These are phyloP conservation scores for Verticillium klebahnii DNA, from an alignment of 2,329 filamentous ascomycete genomes.

Conservation along the genomic window DNA sequence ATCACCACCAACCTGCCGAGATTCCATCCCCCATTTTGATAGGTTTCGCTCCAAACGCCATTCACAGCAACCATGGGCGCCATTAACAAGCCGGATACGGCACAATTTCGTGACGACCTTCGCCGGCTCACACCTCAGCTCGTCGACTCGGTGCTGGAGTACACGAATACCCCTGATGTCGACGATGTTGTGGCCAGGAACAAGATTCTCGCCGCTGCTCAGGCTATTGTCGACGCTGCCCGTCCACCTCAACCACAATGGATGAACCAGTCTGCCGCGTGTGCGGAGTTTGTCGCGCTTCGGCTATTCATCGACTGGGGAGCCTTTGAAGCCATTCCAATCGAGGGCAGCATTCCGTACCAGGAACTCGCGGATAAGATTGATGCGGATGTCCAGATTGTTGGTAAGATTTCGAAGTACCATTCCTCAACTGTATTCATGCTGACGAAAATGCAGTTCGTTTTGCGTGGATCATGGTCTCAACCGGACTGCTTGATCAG, in stretches of 20 bases:
- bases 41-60: neutral
- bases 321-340: slow-evolving; percentile 26
- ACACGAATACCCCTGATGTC: neutral
- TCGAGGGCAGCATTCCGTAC: slow-evolving; percentile 21
- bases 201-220: slow-evolving; percentile 5
- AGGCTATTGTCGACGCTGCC: slow-evolving; percentile 3
- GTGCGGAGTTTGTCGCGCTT: slow-evolving; percentile 3
- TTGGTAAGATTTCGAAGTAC: slow-evolving; percentile 10
- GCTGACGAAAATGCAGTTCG: slow-evolving; percentile 6
- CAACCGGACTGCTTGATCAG: slow-evolving; percentile 6
- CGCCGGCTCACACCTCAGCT: slow-evolving; percentile 1
- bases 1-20: neutral
- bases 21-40: neutral
- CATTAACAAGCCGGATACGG: neutral
- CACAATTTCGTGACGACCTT: neutral
- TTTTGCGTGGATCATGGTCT: slow-evolving; percentile 6
- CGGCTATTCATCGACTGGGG: slow-evolving; percentile 26
- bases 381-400: slow-evolving; percentile 21
- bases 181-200: neutral
- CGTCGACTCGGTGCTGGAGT: neutral
- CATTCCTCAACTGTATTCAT: neutral
- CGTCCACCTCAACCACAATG: slow-evolving; percentile 5
- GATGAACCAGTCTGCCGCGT: slow-evolving; percentile 6
- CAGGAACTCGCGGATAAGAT: slow-evolving; percentile 22
- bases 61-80: neutral